phyloP scores from a whole-genome alignment of 148 eudicot species.

The Fagopyrum homotropicum region DNA sequence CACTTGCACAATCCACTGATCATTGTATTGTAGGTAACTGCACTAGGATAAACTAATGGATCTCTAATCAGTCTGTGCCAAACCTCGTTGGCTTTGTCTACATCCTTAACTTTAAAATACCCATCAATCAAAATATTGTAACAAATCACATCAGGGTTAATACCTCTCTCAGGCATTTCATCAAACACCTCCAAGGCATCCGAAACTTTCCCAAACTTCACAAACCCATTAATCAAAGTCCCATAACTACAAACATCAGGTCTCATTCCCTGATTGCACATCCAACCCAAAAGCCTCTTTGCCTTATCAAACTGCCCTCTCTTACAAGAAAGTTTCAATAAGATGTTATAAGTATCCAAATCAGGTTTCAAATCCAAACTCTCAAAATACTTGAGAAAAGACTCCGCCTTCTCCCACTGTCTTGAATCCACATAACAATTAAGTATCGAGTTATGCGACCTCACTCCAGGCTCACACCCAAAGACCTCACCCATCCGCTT shows the following conservation, averaged over 20 bases:
- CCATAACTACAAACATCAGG: slow-evolving; percentile 72
- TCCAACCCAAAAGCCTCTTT: slow-evolving; percentile 39
- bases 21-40: slow-evolving; percentile 65
- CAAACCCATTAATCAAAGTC: slow-evolving; percentile 51
- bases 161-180: slow-evolving; percentile 64
- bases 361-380: slow-evolving; percentile 42
- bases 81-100: slow-evolving; percentile 35
- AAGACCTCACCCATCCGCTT: slow-evolving; percentile 51
- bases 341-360: slow-evolving; percentile 57
- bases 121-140: slow-evolving; percentile 77
- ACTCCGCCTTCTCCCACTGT: slow-evolving; percentile 47
- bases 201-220: slow-evolving; percentile 36
- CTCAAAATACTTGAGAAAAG: slow-evolving; percentile 41
- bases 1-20: slow-evolving; percentile 67
- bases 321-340: slow-evolving; percentile 63
- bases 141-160: slow-evolving; percentile 58
- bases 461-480: slow-evolving; percentile 61
- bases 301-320: slow-evolving; percentile 42
- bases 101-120: slow-evolving; percentile 46
- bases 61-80: slow-evolving; percentile 52
- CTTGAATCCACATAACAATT: slow-evolving; percentile 47
- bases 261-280: slow-evolving; percentile 36
- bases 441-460: slow-evolving; percentile 58
- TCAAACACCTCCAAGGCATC: slow-evolving; percentile 59
- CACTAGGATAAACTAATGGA: slow-evolving; percentile 48